These are phyloP conservation scores for Xylaria sp. DNA, from an alignment of 2,329 filamentous ascomycete genomes.

Conservation along the genomic window DNA sequence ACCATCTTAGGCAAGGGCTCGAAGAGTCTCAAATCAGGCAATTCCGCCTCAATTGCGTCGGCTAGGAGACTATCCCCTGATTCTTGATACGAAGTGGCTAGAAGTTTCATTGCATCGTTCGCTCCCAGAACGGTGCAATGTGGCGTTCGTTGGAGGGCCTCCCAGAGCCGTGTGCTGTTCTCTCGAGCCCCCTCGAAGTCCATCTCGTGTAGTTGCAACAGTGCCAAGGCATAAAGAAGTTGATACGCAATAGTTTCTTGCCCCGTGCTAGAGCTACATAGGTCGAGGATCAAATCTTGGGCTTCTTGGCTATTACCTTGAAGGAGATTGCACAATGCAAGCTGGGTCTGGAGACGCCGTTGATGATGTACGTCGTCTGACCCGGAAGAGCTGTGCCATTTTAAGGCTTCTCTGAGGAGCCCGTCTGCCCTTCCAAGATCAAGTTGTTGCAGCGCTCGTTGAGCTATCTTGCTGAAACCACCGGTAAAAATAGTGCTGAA, in stretches of 20 bases:
- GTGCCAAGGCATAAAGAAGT: constrained; percentile 23
- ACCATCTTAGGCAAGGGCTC: constrained; percentile 27
- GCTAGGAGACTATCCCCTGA: constrained; percentile 23
- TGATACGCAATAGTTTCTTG: constrained; percentile 15
- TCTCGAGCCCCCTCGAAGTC: constrained; percentile 25
- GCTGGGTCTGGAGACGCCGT: constrained; percentile 24
- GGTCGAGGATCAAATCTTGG: constrained; percentile 13
- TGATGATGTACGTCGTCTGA: constrained; percentile 19
- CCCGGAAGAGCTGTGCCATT: constrained; percentile 23
- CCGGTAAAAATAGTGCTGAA: constrained; percentile 24
- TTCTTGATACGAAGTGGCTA: constrained; percentile 27
- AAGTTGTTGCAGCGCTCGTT: constrained; percentile 25
- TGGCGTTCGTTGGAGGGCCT: constrained; percentile 19
- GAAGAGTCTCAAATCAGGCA: constrained; percentile 22
- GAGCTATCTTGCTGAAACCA: constrained; percentile 27
- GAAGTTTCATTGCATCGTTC: constrained; percentile 25
- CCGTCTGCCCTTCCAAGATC: constrained; percentile 23
- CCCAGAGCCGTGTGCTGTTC: constrained; percentile 26
- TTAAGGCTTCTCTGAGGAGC: constrained; percentile 24
- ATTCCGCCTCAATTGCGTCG: constrained; percentile 26
- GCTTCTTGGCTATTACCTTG: constrained; percentile 22
- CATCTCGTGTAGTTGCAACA: constrained; percentile 24
- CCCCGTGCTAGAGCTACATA: constrained; percentile 11
- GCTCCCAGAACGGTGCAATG: constrained; percentile 6
- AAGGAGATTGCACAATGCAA: constrained; percentile 24